Conservation (phyloP, 345 rosid genomes). For the Eucalyptus paniculata region DNA sequence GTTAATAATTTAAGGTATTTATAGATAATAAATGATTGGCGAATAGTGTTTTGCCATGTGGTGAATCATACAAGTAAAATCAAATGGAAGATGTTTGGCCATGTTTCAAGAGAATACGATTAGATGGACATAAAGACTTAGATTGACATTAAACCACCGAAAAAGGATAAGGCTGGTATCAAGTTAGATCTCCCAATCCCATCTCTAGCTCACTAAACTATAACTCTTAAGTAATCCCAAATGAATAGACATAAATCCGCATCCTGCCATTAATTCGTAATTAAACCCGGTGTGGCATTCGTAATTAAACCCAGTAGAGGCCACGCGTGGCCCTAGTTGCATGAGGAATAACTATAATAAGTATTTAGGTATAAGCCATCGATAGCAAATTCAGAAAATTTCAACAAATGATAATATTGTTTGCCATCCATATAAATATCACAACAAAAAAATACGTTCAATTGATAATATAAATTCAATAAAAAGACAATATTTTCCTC, state of each 20-base stretch:
- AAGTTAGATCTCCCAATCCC: neutral
- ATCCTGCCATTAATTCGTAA: neutral
- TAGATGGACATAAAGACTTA: neutral
- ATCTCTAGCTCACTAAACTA: neutral
- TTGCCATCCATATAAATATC: too few relatives aligned
- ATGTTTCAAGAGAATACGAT: neutral
- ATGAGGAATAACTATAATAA: too few relatives aligned
- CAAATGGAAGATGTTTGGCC: neutral
- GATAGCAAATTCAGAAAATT: too few relatives aligned
- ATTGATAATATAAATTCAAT: too few relatives aligned
- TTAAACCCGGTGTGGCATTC: neutral
- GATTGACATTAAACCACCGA: neutral
- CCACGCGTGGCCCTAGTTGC: too few relatives aligned
- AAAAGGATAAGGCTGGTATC: neutral
- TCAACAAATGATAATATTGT: too few relatives aligned
- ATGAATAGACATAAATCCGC: neutral
- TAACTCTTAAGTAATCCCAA: neutral
- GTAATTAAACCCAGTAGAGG: neutral
- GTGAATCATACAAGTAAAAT: neutral
- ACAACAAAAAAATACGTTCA: too few relatives aligned
- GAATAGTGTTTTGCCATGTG: fast-evolving
- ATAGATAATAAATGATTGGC: neutral
- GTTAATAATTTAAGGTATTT: neutral
- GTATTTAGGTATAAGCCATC: too few relatives aligned
- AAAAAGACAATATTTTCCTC: too few relatives aligned